Evolutionary conservation across 257 asterid species (phyloP).

Genomic region (Solanum virginianum): DNA sequence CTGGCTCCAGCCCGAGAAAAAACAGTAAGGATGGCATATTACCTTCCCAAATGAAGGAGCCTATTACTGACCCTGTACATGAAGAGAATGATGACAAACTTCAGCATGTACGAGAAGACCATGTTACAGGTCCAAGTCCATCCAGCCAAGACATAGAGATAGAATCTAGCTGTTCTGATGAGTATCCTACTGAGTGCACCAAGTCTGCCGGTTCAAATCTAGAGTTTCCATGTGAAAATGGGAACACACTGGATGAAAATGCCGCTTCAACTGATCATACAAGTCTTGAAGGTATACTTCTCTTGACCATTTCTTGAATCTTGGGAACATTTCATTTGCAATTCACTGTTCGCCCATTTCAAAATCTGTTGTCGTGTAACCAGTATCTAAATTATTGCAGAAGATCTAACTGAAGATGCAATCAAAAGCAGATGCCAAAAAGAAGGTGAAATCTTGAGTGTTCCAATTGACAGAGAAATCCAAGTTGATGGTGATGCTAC

Average conservation of each 20-base stretch:
- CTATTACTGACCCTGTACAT: conserved; percentile 25
- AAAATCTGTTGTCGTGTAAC: background rate
- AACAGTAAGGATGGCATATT: conserved; percentile 27
- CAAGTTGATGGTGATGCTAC: conserved; percentile 11
- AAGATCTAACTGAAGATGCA: conserved; percentile 20
- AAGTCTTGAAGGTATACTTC: conserved; percentile 33
- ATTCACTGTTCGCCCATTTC: background rate
- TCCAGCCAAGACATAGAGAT: conserved; percentile 22
- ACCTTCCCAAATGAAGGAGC: conserved; percentile 28
- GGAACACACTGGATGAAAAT: conserved; percentile 14
- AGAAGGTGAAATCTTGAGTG: conserved; percentile 15
- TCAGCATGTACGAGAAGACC: conserved; percentile 23
- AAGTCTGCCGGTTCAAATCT: conserved; percentile 7
- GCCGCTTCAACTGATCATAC: conserved; percentile 8
- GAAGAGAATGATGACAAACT: conserved; percentile 7
- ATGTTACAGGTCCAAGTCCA: conserved; percentile 15
- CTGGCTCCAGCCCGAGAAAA: conserved; percentile 53
- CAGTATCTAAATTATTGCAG: conserved; percentile 2
- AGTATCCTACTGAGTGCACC: conserved; percentile 19
- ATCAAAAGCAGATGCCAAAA: conserved; percentile 10
- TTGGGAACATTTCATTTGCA: background rate
- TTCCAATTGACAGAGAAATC: conserved; percentile 14
- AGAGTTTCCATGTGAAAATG: conserved; percentile 10
- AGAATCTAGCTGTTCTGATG: conserved; percentile 8
- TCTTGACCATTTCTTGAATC: background rate